Evolutionary conservation across 768 basidiomycete species (phyloP).

Genomic region (Collybiopsis confluens): DNA sequence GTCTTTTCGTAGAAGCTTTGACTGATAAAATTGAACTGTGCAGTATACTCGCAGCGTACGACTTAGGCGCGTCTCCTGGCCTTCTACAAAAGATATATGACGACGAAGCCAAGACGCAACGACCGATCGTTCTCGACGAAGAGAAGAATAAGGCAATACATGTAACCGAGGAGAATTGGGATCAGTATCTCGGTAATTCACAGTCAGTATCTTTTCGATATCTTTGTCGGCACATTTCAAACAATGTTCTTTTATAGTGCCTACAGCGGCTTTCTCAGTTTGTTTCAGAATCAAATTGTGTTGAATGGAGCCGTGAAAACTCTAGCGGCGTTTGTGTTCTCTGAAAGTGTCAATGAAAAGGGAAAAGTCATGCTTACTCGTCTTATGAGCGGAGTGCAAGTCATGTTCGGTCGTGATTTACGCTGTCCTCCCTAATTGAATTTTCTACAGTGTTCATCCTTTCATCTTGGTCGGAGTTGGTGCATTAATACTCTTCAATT

Average conservation of each 20-base stretch:
- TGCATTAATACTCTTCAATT: constrained; percentile 10
- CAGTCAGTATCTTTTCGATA: constrained; percentile 26
- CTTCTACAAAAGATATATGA: constrained; percentile 49
- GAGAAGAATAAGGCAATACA: constrained; percentile 29
- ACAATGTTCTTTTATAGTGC: constrained; percentile 23
- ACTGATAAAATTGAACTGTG: background rate
- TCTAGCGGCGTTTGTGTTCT: constrained; percentile 48
- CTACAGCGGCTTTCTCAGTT: constrained; percentile 32
- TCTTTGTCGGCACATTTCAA: too few species aligned
- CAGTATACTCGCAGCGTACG: constrained; percentile 53
- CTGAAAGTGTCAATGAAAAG: constrained; percentile 25
- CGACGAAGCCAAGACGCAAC: constrained; percentile 30
- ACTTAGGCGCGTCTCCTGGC: constrained; percentile 44
- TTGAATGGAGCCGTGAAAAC: constrained; percentile 31
- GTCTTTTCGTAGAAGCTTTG: background rate
- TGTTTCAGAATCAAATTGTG: constrained; percentile 38
- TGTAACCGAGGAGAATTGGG: constrained; percentile 43
- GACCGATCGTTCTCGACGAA: constrained; percentile 35
- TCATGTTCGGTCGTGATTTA: constrained; percentile 15
- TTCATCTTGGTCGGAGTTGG: constrained; percentile 55
- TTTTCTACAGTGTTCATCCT: constrained; percentile 44
- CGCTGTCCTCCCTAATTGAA: background rate
- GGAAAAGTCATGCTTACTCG: constrained; percentile 31
- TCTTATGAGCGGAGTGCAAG: constrained; percentile 30
- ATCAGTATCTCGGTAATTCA: constrained; percentile 42